Percentiles rank a stretch among this genome's conserved stretches.
phyloP scores from a whole-genome alignment of 164 flowering plant genomes.

The Sextonia rubra region DNA sequence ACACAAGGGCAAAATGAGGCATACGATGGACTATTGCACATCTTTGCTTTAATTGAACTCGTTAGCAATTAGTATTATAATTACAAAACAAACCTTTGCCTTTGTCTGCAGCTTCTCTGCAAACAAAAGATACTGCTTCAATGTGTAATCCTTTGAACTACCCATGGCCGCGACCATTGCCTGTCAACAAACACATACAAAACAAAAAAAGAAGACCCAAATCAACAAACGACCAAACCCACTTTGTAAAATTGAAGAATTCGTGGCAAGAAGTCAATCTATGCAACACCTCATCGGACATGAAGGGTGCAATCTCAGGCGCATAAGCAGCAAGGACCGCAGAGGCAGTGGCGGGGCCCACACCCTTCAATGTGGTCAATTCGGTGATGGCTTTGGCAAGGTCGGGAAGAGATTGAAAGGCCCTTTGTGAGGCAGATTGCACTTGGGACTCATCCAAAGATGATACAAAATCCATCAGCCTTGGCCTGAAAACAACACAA shows the following conservation, averaged over 20 bases:
- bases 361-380: slow-evolving; percentile 76
- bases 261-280: too few species aligned
- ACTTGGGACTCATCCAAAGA: slow-evolving; percentile 54
- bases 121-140: slow-evolving; percentile 66
- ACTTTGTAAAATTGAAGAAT: too few species aligned
- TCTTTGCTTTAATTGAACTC: too few species aligned
- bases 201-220: too few species aligned
- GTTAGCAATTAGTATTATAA: neutral
- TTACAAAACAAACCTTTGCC: slow-evolving; percentile 56
- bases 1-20: too few species aligned
- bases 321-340: slow-evolving; percentile 79
- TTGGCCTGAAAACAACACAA: slow-evolving; percentile 40
- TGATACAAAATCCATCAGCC: slow-evolving; percentile 62
- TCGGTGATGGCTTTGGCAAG: slow-evolving; percentile 55
- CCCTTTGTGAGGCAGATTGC: slow-evolving; percentile 60
- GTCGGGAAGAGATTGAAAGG: slow-evolving; percentile 68
- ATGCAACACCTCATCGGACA: slow-evolving; percentile 99
- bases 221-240: neutral
- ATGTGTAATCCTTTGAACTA: slow-evolving; percentile 65
- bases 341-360: slow-evolving; percentile 92
- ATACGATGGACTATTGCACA: too few species aligned
- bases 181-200: slow-evolving; percentile 24
- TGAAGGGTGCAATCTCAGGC: slow-evolving; percentile 72
- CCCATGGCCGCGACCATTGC: slow-evolving; percentile 78
- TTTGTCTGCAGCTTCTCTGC: slow-evolving; percentile 55